A percentile compares a stretch with the other conserved stretches of the same genome.
phyloP scores from a whole-genome alignment of 306 rosid genomes.

The Erythrophleum fordii region DNA sequence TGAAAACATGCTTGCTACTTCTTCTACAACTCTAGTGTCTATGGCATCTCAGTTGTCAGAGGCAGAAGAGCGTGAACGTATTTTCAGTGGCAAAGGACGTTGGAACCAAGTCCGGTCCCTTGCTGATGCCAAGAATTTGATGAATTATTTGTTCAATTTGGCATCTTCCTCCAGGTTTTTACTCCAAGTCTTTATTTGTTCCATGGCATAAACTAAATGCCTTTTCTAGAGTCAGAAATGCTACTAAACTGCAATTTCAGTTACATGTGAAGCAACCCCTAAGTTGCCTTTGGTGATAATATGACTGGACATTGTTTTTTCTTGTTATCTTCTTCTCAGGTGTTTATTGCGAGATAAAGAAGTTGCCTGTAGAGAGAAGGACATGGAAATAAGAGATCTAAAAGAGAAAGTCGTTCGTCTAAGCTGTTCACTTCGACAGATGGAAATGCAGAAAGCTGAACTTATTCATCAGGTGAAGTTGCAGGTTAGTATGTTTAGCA shows the following conservation, averaged over 20 bases:
- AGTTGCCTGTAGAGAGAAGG: constrained; percentile 74
- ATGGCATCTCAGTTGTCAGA: constrained; percentile 98
- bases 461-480: constrained; percentile 75
- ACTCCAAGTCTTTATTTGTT: constrained; percentile 18
- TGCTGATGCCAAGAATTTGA: constrained; percentile 86
- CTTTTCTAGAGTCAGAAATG: neutral
- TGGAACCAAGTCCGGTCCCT: constrained; percentile 95
- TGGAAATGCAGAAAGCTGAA: constrained; percentile 71
- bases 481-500: constrained; percentile 46
- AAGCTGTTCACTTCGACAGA: constrained; percentile 65
- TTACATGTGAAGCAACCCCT: constrained; percentile 8
- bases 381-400: constrained; percentile 73
- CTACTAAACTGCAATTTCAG: neutral
- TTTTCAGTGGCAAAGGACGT: constrained; percentile 89
- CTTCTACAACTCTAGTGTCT: constrained; percentile 81
- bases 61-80: constrained; percentile 92
- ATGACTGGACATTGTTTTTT: constrained; percentile 4
- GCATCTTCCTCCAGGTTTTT: constrained; percentile 88
- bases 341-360: constrained; percentile 78
- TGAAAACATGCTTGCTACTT: constrained; percentile 83
- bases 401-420: constrained; percentile 77
- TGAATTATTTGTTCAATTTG: constrained; percentile 86
- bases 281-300: constrained; percentile 4
- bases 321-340: constrained; percentile 48
- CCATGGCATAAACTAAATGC: neutral